phyloP scores from a whole-genome alignment of 805 yeast species.

The Starmerella geochares region DNA sequence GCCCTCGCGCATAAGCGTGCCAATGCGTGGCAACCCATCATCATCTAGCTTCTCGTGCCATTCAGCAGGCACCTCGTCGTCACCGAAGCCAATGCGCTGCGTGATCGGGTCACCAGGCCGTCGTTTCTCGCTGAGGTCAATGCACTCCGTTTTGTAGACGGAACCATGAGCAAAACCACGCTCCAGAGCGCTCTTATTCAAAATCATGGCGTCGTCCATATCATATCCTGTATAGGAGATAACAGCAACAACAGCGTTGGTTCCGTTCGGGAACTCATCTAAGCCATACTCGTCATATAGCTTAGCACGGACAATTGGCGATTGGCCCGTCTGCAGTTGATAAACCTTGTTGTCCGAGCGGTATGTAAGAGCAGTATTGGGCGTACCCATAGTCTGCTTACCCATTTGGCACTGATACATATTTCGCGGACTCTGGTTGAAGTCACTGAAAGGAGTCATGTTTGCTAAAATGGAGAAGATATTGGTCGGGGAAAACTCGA shows the following conservation, averaged over 20 bases:
- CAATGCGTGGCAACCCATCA: slow-evolving; percentile 88
- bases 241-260: slow-evolving; percentile 96
- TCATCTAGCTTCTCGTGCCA: slow-evolving; percentile 83
- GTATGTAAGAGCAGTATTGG: slow-evolving; percentile 87
- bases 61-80: slow-evolving; percentile 79
- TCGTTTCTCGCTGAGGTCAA: slow-evolving; percentile 67
- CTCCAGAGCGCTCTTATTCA: slow-evolving; percentile 94
- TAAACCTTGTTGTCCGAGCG: slow-evolving; percentile 92
- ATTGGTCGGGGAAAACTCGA: slow-evolving; percentile 90
- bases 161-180: slow-evolving; percentile 97
- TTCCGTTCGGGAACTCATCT: slow-evolving; percentile 98
- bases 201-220: slow-evolving; percentile 99
- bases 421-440: slow-evolving; percentile 97
- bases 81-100: slow-evolving; percentile 89
- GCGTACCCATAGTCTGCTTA: slow-evolving; percentile 99
- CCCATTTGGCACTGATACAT: slow-evolving; percentile 99
- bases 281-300: slow-evolving; percentile 92
- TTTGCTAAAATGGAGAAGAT: slow-evolving; percentile 90
- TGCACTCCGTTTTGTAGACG: slow-evolving; percentile 86
- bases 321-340: slow-evolving; percentile 88
- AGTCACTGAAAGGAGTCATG: slow-evolving; percentile 95
- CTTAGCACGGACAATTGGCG: slow-evolving; percentile 91
- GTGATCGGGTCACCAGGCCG: slow-evolving; percentile 90
- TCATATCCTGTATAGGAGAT: slow-evolving; percentile 98
- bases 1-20: slow-evolving; percentile 81